Conservation (phyloP, 345 rosid genomes). For the Geranium rotundifolium region DNA sequence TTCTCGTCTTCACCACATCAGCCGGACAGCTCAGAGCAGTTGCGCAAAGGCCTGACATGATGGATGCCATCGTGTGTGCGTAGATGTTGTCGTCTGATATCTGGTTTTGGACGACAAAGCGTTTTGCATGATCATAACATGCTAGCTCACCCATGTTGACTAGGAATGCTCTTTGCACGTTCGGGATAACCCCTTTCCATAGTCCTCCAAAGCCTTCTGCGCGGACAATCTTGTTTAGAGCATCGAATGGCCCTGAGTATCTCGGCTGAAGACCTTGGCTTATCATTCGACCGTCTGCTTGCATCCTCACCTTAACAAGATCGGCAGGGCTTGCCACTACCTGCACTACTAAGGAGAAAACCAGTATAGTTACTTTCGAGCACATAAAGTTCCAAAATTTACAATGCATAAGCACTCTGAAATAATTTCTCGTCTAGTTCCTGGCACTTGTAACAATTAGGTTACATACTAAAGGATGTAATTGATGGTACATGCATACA, state of each 20-base stretch:
- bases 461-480: too few relatives aligned
- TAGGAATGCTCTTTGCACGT: slow-evolving; percentile 75
- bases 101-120: slow-evolving; percentile 36
- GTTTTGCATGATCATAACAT: slow-evolving; percentile 84
- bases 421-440: too few relatives aligned
- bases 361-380: neutral
- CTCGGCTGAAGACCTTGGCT: slow-evolving; percentile 58
- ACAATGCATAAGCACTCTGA: too few relatives aligned
- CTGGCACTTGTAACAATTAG: too few relatives aligned
- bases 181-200: slow-evolving; percentile 84
- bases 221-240: slow-evolving; percentile 39
- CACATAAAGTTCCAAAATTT: neutral
- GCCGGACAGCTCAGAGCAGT: slow-evolving; percentile 82
- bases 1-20: slow-evolving; percentile 85
- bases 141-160: slow-evolving; percentile 92
- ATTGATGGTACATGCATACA: too few relatives aligned
- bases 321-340: slow-evolving; percentile 89
- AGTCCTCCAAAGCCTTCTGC: slow-evolving; percentile 53
- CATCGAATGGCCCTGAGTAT: slow-evolving; percentile 55
- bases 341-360: slow-evolving; percentile 39
- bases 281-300: slow-evolving; percentile 51
- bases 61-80: slow-evolving; percentile 67
- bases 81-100: slow-evolving; percentile 53
- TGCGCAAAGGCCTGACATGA: slow-evolving; percentile 70
- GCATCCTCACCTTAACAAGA: slow-evolving; percentile 89